These are phyloP conservation scores for Candida easanensis DNA, from an alignment of 805 yeast species.

Conservation along the genomic window DNA sequence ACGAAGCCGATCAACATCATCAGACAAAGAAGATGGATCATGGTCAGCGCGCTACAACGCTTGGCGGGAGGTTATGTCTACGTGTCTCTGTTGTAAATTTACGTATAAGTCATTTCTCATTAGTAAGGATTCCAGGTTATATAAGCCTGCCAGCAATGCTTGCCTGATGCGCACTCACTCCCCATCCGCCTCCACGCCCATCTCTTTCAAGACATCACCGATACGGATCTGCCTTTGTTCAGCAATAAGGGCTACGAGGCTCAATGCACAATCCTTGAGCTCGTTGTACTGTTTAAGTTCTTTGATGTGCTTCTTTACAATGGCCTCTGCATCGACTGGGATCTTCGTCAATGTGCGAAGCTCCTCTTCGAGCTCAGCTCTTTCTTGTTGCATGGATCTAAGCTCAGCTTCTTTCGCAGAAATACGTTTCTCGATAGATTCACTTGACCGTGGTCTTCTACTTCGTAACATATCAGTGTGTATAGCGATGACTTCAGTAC, in stretches of 20 bases:
- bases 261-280: constrained; percentile 57
- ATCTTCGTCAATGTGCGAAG: constrained; percentile 2
- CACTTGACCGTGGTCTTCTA: constrained; percentile 3
- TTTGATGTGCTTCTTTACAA: constrained; percentile 50
- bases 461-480: constrained; percentile 9
- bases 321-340: constrained; percentile 37
- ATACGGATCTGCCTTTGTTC: constrained; percentile 49
- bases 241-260: constrained; percentile 57
- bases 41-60: too few relatives aligned
- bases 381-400: constrained; percentile 4
- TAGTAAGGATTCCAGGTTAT: too few relatives aligned
- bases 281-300: constrained; percentile 59
- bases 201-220: constrained; percentile 49
- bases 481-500: background rate
- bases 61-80: too few relatives aligned
- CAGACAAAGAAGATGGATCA: too few relatives aligned
- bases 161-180: background rate
- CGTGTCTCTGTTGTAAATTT: too few relatives aligned
- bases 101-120: too few relatives aligned
- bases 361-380: constrained; percentile 9
- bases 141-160: too few relatives aligned
- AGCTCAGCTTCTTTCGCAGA: constrained; percentile 8
- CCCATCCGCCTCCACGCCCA: constrained; percentile 34
- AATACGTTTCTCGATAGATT: constrained; percentile 11
- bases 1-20: too few relatives aligned